These are phyloP conservation scores for Notholithocarpus densiflorus DNA, from an alignment of 306 rosid species.

Conservation along the genomic window DNA sequence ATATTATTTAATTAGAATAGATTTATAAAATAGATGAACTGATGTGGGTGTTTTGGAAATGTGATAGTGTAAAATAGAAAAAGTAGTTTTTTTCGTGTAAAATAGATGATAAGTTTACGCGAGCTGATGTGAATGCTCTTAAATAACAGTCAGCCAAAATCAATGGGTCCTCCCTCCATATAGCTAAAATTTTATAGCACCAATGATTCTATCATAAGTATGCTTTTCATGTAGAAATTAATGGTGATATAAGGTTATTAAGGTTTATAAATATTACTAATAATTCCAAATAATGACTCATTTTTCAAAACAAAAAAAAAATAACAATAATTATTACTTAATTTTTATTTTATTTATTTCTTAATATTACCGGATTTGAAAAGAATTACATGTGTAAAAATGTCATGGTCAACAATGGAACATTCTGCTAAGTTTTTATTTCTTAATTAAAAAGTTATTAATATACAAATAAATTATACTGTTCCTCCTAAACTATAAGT, in stretches of 20 bases:
- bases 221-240: neutral
- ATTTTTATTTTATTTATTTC: neutral
- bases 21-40: no score
- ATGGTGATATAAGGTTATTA: constrained; percentile 4
- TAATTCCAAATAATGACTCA: constrained; percentile 1
- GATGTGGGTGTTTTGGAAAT: no score
- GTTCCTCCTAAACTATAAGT: no score
- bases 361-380: neutral
- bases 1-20: no score
- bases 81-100: no score
- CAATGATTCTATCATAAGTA: constrained; percentile 26
- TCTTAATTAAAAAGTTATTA: no score
- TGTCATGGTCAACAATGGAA: constrained; percentile 13
- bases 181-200: constrained; percentile 11
- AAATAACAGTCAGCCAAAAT: neutral
- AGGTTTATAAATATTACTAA: neutral
- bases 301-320: no score
- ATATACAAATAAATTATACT: no score
- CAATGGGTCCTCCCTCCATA: constrained; percentile 11
- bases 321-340: no score
- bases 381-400: neutral
- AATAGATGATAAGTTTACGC: no score
- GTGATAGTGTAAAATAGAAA: no score
- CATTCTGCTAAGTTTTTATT: neutral
- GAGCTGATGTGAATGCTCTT: no score